Base-by-base conservation (phyloP, 495 filamentous ascomycete species). In the Lichina pygmaea region DNA sequence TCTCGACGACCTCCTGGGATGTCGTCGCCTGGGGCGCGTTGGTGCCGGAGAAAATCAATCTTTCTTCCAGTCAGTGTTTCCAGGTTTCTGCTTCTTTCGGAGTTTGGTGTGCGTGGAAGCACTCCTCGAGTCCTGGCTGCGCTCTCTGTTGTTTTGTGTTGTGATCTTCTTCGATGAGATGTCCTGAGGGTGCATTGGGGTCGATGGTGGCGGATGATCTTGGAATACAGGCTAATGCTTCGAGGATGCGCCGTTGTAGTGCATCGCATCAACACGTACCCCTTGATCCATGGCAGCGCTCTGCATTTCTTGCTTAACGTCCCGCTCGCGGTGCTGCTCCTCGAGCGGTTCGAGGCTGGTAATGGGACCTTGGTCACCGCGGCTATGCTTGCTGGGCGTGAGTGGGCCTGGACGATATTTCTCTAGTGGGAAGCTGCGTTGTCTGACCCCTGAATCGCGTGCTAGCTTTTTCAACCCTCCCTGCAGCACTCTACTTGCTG, bases 311-410 rank as follows among this genome's bases (percentile, higher is more conserved):
- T 86, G 32, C 56, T 94, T 52, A 93, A 94, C 59, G 54, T 78
- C 39, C 13, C 93, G 42, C 77, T 84, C 5, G 59, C 94, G 48
- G 73, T 73, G 9, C 89, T 89, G 12, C 62, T 97, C 42, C 55
- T 95, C 50, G 86, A 93, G 58, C 69, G 85, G 42, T 97, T 95
- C 57, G 89, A 97, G 61, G 65, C 73, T n/a, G 86, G 93, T 55
- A 68, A 89, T 62, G 89, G 89, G 30, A 93, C 86, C n/a, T 62
- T 94, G 52, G 77, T 78, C 30, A 73, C 83, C 15, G 53, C 86
- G 42, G 70, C 79, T 34, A 65, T 95, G 52, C 91, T 95, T 57
- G 66, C 84, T 50, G 91, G 89, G 43, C 82, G 84, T 92, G 66
- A 65, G 85, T 74, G 12, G 44, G 17, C 34, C 8, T 10, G 37